Percentiles rank a stretch among this genome's conserved stretches.
Evolutionary conservation across 768 basidiomycete genomes (phyloP).

Genomic region (Pseudohyphozyma bogoriensis): DNA sequence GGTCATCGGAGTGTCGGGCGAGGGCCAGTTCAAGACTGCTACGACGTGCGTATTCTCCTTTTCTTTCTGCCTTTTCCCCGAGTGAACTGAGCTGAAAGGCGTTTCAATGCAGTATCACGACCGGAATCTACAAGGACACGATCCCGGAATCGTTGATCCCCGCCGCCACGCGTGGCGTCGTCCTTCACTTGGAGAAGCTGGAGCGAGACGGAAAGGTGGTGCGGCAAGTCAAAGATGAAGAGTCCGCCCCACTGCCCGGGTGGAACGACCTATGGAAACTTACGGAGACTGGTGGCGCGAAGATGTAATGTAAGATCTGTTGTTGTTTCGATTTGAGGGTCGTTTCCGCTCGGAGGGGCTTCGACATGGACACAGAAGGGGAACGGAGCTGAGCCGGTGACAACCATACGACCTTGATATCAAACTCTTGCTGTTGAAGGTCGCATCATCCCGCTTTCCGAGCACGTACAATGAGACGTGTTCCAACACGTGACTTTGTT

Average conservation of each 20-base stretch:
- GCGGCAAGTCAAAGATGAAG: conserved; percentile 14
- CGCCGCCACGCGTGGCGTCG: conserved; percentile 58
- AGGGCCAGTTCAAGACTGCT: conserved; percentile 43
- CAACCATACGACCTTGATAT: too few species aligned
- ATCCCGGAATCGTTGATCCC: conserved; percentile 57
- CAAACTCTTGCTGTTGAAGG: too few species aligned
- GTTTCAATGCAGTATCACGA: conserved; percentile 47
- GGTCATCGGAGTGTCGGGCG: conserved; percentile 18
- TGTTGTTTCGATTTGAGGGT: too few species aligned
- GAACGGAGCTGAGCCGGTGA: too few species aligned
- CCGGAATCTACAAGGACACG: conserved; percentile 57
- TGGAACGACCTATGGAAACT: conserved; percentile 3
- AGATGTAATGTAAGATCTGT: too few species aligned
- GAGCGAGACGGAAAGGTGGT: conserved; percentile 53
- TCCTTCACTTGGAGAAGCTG: conserved; percentile 65
- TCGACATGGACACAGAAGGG: too few species aligned
- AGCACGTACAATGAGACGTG: too few species aligned
- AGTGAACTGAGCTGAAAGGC: conserved; percentile 3
- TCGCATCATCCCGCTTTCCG: too few species aligned
- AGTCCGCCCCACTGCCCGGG: not conserved
- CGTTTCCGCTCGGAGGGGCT: too few species aligned
- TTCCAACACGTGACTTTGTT: too few species aligned
- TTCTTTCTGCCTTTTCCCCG: not conserved
- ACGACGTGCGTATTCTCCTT: conserved; percentile 9
- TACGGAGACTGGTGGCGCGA: too few species aligned